Evolutionary conservation across 2,329 filamentous ascomycete species (phyloP).

Genomic region (Pezicula rhizophila): DNA sequence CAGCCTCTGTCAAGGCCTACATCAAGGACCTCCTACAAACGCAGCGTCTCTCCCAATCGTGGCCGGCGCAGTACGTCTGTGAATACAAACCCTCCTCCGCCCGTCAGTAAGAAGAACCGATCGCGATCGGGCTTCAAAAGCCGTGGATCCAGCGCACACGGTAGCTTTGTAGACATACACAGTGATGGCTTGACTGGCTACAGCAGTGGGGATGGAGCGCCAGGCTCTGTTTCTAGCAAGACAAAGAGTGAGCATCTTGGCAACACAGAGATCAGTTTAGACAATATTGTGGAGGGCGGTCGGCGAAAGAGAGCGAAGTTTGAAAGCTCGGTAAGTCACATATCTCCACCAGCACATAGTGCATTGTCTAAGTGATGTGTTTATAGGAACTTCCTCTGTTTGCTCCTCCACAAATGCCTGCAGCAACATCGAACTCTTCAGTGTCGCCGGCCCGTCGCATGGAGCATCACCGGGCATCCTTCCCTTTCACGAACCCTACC

Average conservation of each 20-base stretch:
- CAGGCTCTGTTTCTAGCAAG: constrained; percentile 70
- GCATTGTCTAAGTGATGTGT: constrained; percentile 16
- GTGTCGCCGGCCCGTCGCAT: constrained; percentile 84
- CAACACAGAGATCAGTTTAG: constrained; percentile 94
- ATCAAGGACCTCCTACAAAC: constrained; percentile 66
- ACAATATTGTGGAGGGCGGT: constrained; percentile 96
- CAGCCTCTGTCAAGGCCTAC: constrained; percentile 60
- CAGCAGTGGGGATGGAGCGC: constrained; percentile 80
- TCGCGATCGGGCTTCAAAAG: constrained; percentile 64
- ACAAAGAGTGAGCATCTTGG: constrained; percentile 78
- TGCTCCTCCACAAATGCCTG: constrained; percentile 87
- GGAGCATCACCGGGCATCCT: constrained; percentile 60
- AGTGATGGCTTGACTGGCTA: constrained; percentile 67
- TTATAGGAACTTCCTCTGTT: constrained; percentile 88
- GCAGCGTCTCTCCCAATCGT: constrained; percentile 71
- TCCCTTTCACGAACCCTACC: constrained; percentile 70
- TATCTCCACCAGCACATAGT: not conserved
- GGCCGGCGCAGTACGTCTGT: constrained; percentile 74
- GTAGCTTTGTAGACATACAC: constrained; percentile 50
- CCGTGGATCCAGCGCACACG: constrained; percentile 48
- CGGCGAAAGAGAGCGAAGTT: constrained; percentile 90
- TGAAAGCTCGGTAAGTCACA: constrained; percentile 84
- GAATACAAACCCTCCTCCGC: constrained; percentile 39
- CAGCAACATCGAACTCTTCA: constrained; percentile 93
- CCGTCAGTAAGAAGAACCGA: constrained; percentile 54